phyloP scores from a whole-genome alignment of 2,329 filamentous ascomycete genomes.

The Keithomyces neogunnii region DNA sequence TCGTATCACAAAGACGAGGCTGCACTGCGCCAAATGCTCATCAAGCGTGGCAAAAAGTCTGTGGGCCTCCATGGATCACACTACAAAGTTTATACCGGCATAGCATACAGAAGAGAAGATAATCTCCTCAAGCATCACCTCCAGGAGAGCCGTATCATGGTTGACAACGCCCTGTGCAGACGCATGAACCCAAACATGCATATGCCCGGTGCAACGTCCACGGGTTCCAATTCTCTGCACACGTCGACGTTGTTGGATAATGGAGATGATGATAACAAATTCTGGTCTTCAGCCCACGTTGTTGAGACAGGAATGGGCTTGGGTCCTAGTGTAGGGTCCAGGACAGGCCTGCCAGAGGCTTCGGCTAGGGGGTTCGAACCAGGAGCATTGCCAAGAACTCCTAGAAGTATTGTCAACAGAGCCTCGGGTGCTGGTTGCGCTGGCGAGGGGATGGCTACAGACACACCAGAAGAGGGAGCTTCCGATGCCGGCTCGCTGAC shows the following conservation, averaged over 20 bases:
- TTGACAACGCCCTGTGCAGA: slow-evolving; percentile 74
- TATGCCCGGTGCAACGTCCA: slow-evolving; percentile 64
- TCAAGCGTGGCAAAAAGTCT: slow-evolving; percentile 79
- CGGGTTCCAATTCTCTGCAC: slow-evolving; percentile 54
- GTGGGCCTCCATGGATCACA: slow-evolving; percentile 73
- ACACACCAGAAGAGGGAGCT: slow-evolving; percentile 9
- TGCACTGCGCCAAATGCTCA: slow-evolving; percentile 54
- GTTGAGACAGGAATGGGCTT: background rate
- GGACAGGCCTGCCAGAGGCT: slow-evolving; percentile 21
- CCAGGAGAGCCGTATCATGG: slow-evolving; percentile 80
- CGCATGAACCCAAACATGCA: slow-evolving; percentile 81
- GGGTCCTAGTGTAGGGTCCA: slow-evolving; percentile 16
- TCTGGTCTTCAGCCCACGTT: slow-evolving; percentile 28
- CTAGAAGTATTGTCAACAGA: slow-evolving; percentile 10
- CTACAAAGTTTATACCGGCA: slow-evolving; percentile 73
- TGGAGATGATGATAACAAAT: slow-evolving; percentile 20
- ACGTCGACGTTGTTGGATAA: slow-evolving; percentile 38
- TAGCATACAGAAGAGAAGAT: slow-evolving; percentile 80
- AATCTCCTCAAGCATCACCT: slow-evolving; percentile 71
- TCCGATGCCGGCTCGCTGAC: slow-evolving; percentile 44
- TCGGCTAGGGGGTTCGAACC: slow-evolving; percentile 38
- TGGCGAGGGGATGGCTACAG: slow-evolving; percentile 2
- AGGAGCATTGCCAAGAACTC: slow-evolving; percentile 36
- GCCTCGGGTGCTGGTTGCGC: slow-evolving; percentile 1
- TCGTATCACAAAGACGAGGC: slow-evolving; percentile 69